A percentile compares a stretch with the other conserved stretches of the same genome.
Conservation (phyloP, 129 eudicot species). For the Oenanthe sinensis region DNA sequence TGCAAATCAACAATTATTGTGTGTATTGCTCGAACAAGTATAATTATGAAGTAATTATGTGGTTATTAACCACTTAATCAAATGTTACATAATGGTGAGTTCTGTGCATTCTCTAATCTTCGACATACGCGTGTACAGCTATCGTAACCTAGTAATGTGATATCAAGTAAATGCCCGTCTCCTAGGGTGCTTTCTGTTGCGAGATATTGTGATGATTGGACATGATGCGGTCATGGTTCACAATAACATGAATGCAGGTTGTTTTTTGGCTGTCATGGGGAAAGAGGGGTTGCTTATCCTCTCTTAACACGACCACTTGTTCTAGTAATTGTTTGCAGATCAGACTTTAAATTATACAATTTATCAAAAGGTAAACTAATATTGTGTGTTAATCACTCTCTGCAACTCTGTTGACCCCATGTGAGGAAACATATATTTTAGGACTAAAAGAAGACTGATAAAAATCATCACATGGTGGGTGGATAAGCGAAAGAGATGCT, state of each 20-base stretch:
- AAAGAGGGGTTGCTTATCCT: neutral
- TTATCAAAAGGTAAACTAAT: neutral
- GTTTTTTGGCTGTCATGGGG: neutral
- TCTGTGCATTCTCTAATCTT: conserved; percentile 7
- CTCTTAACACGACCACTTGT: neutral
- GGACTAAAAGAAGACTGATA: neutral
- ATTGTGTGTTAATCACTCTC: neutral
- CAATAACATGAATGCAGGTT: neutral
- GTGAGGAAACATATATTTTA: conserved; percentile 3
- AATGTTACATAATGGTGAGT: neutral
- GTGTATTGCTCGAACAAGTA: neutral
- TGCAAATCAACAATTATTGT: neutral
- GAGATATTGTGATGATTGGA: neutral
- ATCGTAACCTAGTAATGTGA: neutral
- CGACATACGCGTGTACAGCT: conserved; percentile 10
- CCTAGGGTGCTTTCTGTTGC: conserved; percentile 1
- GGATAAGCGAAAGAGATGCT: neutral
- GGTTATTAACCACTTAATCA: neutral
- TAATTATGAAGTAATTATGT: neutral
- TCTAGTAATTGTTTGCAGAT: neutral
- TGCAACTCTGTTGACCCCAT: conserved; percentile 10
- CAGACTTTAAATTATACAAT: neutral
- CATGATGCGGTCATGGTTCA: neutral
- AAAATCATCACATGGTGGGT: conserved; percentile 5
- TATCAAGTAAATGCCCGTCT: neutral